Evolutionary conservation across 2,329 filamentous ascomycete genomes (phyloP), one percentile per base, ranked within the genome.

Genomic region (Pseudogymnoascus sp.): DNA sequence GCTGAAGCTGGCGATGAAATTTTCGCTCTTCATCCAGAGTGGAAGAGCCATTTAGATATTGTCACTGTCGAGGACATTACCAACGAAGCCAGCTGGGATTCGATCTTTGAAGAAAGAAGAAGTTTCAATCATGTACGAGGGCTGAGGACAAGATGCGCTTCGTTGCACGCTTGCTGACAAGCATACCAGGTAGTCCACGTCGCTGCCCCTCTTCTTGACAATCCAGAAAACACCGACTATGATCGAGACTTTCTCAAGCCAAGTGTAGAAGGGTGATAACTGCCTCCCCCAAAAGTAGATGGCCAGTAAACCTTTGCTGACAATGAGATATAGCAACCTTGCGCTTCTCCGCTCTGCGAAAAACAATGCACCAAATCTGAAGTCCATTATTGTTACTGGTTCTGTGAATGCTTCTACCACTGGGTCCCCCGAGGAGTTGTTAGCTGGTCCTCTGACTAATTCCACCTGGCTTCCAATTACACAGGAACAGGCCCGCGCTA

Each of bases 131-230:
- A 72, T 62, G 70, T 47, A 47, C 42, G 42, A 23, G 11, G 42
- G 42, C 4, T 11, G 42, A 26, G 42, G 21, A 26, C 42, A 23
- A 47, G 42, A 47, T 26, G 11, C 18, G 42, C 26, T 47, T 47
- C 12, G 42, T 23, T 47, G 14, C 42, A 47, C 42, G 42, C 18
- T 47, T 47, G 42, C 42, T 47, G 26, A 47, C 11, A 47, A 47
- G 42, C 10, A 47, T 47, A n/a, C 11, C 11, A 47, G 42, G 42
- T 75, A 36, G 54, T 73, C 51, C 73, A 74, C 62, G 68, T 68
- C 40, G 73, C 73, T 7, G 71, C 72, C 7, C 73, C 72, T 10
- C 62, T 73, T 14, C 63, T 71, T n/a, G 72, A 71, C 64, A 66
- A 69, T 63, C 68, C 67, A 2, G 60, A 54, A 2, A 69, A 71